Percentiles rank a stretch among this genome's conserved stretches.
phyloP scores from a whole-genome alignment of 305 asterid species.

The Plantago lanceolata region DNA sequence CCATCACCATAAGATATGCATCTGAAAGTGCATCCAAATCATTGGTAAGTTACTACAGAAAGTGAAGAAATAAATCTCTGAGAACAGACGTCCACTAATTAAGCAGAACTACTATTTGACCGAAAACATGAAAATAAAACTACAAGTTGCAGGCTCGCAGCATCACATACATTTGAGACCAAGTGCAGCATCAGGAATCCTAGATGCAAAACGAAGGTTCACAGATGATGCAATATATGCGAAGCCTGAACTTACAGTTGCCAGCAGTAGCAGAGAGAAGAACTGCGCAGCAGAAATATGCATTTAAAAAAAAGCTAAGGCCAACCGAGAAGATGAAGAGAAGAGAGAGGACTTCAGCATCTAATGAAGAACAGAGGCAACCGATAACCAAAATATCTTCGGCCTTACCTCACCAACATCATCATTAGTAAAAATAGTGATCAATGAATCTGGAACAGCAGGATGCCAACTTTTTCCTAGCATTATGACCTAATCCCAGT shows the following conservation, averaged over 20 bases:
- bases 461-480: conserved; percentile 27
- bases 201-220: conserved; percentile 43
- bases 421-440: conserved; percentile 23
- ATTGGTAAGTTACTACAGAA: not conserved
- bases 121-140: conserved; percentile 6
- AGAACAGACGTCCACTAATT: too few relatives aligned
- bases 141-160: not conserved
- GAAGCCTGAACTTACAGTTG: conserved; percentile 41
- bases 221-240: conserved; percentile 45
- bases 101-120: too few relatives aligned
- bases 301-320: conserved; percentile 1
- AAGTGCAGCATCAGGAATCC: conserved; percentile 40
- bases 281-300: conserved; percentile 27
- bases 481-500: conserved; percentile 28
- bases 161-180: conserved; percentile 43
- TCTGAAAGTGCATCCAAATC: conserved; percentile 26
- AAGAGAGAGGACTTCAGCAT: not conserved
- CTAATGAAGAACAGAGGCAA: conserved; percentile 9
- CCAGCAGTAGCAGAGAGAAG: conserved; percentile 42
- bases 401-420: conserved; percentile 39
- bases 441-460: conserved; percentile 30
- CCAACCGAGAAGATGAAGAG: not conserved
- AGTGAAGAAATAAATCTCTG: not conserved
- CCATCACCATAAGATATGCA: conserved; percentile 48
- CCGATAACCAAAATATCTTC: conserved; percentile 11